Evolutionary conservation across 768 basidiomycete species (phyloP).

Genomic region (Coprinellus micaceus): DNA sequence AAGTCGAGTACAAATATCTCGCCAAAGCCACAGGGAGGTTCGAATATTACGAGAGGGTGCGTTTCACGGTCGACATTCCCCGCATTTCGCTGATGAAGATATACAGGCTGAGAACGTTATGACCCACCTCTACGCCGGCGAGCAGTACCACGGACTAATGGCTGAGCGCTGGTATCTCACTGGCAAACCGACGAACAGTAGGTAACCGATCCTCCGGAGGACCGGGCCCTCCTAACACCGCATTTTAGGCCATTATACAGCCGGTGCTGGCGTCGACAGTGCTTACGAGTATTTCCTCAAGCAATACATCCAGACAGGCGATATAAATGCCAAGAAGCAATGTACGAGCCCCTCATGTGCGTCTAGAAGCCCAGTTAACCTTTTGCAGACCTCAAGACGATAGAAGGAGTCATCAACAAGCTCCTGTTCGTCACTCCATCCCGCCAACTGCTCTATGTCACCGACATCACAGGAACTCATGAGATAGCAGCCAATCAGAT

Average conservation of each 20-base stretch:
- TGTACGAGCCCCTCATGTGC: conserved; percentile 40
- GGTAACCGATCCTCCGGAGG: conserved; percentile 7
- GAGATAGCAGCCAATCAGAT: conserved; percentile 38
- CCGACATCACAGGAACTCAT: conserved; percentile 30
- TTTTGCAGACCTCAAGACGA: conserved; percentile 43
- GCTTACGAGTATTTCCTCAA: conserved; percentile 71
- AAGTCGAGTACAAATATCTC: conserved; percentile 76
- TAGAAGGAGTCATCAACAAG: conserved; percentile 47
- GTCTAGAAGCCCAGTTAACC: not conserved
- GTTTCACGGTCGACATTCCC: conserved; percentile 7
- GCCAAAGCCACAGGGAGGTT: conserved; percentile 61
- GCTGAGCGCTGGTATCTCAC: conserved; percentile 13
- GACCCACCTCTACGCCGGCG: conserved; percentile 13
- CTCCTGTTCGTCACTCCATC: conserved; percentile 51
- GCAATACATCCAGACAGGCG: conserved; percentile 60
- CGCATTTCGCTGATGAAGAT: not conserved
- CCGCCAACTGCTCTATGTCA: conserved; percentile 55
- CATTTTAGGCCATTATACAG: conserved; percentile 34
- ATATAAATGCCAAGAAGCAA: conserved; percentile 48
- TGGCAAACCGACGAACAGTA: conserved; percentile 31
- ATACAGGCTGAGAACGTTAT: conserved; percentile 18
- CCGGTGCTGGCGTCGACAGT: conserved; percentile 61
- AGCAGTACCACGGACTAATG: conserved; percentile 13
- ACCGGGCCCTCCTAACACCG: not conserved
- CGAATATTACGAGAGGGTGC: conserved; percentile 42